A percentile compares a stretch with the other conserved stretches of the same genome.
Conservation (phyloP, 1,139 yeast species). For the Suhomyces bolitotheri region DNA sequence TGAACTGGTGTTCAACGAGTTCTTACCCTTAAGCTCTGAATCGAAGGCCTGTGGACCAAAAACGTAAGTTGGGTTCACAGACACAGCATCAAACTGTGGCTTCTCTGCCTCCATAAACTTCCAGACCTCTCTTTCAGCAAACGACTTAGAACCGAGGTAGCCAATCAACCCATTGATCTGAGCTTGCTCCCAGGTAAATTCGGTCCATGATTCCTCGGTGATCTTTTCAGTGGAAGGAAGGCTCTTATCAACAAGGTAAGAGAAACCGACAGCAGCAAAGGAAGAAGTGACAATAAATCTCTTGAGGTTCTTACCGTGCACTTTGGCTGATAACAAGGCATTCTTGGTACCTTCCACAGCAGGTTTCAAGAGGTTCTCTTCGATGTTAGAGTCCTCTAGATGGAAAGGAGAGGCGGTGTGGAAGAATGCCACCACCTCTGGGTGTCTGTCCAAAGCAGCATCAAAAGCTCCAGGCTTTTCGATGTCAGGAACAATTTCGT, state of each 20-base stretch:
- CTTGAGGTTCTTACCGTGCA: slow-evolving; percentile 3
- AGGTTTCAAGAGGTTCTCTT: slow-evolving; percentile 1
- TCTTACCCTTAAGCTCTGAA: background rate
- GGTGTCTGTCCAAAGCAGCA: slow-evolving; percentile 2
- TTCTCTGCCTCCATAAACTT: slow-evolving; percentile 1
- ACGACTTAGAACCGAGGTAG: slow-evolving; percentile 1
- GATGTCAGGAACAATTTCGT: slow-evolving; percentile 27
- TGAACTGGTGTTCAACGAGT: slow-evolving; percentile 1
- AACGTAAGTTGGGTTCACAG: slow-evolving; percentile 1
- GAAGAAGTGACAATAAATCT: slow-evolving; percentile 3
- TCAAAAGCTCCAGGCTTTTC: slow-evolving; percentile 12
- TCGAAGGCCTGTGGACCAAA: slow-evolving; percentile 2
- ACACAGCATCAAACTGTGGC: slow-evolving; percentile 1
- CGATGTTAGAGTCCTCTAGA: background rate
- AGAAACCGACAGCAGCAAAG: slow-evolving; percentile 1
- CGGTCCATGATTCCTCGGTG: slow-evolving; percentile 3
- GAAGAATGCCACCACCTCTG: slow-evolving; percentile 2
- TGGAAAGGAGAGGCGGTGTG: slow-evolving; percentile 4
- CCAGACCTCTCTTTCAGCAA: slow-evolving; percentile 1
- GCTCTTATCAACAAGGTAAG: background rate
- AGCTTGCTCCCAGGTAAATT: slow-evolving; percentile 3
- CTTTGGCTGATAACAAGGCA: slow-evolving; percentile 2
- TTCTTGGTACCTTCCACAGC: slow-evolving; percentile 3
- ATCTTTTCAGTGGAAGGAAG: background rate
- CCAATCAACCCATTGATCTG: background rate